Evolutionary conservation across 129 eudicot genomes (phyloP).

Genomic region (Lactuca sativa): DNA sequence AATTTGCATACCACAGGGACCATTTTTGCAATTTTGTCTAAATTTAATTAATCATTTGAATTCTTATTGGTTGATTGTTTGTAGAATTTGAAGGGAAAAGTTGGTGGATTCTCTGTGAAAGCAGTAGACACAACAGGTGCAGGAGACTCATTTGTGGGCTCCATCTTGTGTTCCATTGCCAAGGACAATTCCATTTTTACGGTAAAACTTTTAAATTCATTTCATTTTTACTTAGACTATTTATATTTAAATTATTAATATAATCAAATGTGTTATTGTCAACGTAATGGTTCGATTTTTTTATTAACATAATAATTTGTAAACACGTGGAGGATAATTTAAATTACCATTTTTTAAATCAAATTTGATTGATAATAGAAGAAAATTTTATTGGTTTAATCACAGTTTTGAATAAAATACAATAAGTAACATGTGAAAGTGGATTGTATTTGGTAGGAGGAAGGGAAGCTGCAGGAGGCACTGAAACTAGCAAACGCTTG

Average conservation of each 20-base stretch:
- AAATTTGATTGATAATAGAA: no score
- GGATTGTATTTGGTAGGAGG: conserved; percentile 35
- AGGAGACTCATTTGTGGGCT: conserved; percentile 76
- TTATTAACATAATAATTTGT: no score
- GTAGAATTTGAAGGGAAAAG: conserved; percentile 62
- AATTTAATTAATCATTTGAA: not conserved
- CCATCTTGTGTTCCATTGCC: conserved; percentile 49
- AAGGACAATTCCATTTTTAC: conserved; percentile 47
- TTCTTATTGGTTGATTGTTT: not conserved
- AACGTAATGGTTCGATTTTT: no score
- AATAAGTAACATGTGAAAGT: no score
- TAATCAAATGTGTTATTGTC: no score
- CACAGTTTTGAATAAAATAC: no score
- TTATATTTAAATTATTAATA: no score
- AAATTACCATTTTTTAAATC: no score
- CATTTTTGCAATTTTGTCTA: no score
- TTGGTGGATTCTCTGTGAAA: conserved; percentile 53
- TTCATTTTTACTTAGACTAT: not conserved
- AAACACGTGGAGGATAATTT: no score
- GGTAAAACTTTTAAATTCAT: conserved; percentile 21
- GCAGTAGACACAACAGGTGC: conserved; percentile 84
- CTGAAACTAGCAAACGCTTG: conserved; percentile 61
- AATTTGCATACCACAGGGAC: no score
- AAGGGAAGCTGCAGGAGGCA: conserved; percentile 50
- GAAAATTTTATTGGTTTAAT: no score